These are phyloP conservation scores for Colletotrichum destructivum DNA, from an alignment of 2,329 filamentous ascomycete species.

Conservation along the genomic window DNA sequence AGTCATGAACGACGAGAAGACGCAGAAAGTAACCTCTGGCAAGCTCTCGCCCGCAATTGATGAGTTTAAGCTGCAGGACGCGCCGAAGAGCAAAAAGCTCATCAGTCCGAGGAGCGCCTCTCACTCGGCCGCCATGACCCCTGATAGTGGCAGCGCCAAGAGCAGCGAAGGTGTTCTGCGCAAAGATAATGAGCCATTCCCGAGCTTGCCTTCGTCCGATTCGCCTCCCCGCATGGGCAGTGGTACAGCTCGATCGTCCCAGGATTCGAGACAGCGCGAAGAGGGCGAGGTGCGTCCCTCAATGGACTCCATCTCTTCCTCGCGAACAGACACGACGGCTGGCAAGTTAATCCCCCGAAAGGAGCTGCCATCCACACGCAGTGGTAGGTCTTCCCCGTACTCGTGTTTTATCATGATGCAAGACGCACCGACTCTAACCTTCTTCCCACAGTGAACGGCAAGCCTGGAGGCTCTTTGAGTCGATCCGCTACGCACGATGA, in stretches of 20 bases:
- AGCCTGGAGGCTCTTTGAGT: conserved; percentile 43
- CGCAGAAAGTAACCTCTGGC: conserved; percentile 52
- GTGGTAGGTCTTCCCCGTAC: conserved; percentile 55
- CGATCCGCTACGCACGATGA: conserved; percentile 47
- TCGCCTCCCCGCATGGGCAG: conserved; percentile 53
- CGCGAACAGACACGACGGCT: conserved; percentile 55
- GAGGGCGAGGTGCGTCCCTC: conserved; percentile 64
- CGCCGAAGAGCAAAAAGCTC: conserved; percentile 75
- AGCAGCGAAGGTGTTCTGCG: conserved; percentile 54
- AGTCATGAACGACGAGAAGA: conserved; percentile 53
- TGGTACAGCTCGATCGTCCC: conserved; percentile 67
- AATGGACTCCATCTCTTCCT: conserved; percentile 59
- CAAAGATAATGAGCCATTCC: conserved; percentile 54
- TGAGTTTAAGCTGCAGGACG: conserved; percentile 86
- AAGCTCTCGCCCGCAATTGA: conserved; percentile 61
- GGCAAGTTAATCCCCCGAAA: conserved; percentile 74
- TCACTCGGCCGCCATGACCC: conserved; percentile 56
- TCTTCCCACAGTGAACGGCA: conserved; percentile 54
- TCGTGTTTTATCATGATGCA: conserved; percentile 42
- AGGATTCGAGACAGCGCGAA: conserved; percentile 71
- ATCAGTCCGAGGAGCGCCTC: conserved; percentile 61
- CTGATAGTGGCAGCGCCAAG: conserved; percentile 55
- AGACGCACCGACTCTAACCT: conserved; percentile 43
- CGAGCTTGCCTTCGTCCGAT: conserved; percentile 45
- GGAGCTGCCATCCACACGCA: conserved; percentile 67